phyloP scores from a whole-genome alignment of 2,329 filamentous ascomycete species.

The Dryadomyces quercivorus region DNA sequence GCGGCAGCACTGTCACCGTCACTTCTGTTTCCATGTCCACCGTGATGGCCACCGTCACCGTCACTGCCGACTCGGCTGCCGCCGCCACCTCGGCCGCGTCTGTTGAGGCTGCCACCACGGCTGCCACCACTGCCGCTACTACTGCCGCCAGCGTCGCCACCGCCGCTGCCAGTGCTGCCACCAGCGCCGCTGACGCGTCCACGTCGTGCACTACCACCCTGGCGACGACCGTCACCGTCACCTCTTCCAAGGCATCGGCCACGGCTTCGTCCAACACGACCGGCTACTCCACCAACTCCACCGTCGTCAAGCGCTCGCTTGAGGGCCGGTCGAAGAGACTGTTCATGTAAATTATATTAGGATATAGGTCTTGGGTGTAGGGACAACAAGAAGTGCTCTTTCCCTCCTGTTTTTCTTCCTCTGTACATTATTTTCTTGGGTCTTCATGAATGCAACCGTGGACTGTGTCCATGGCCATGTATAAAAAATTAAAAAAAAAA shows the following conservation, averaged over 20 bases:
- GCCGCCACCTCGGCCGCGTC: conserved; percentile 18
- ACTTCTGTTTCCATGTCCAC: background rate
- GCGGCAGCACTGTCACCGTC: background rate
- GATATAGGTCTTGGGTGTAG: background rate
- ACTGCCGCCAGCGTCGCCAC: too few species aligned
- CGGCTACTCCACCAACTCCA: background rate
- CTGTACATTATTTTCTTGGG: background rate
- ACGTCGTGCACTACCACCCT: background rate
- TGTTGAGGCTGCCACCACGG: conserved; percentile 20
- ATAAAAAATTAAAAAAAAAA: background rate
- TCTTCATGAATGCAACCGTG: too few species aligned
- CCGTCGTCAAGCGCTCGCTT: background rate
- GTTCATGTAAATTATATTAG: background rate
- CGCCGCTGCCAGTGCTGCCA: background rate
- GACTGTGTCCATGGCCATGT: too few species aligned
- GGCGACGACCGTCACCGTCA: background rate
- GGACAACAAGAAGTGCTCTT: background rate
- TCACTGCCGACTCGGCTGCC: background rate
- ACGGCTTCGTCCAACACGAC: background rate
- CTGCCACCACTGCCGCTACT: background rate
- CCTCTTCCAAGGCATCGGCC: background rate
- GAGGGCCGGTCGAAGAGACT: background rate
- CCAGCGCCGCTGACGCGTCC: background rate
- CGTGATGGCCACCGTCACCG: background rate
- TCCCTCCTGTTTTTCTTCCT: background rate